Base-by-base conservation (phyloP, 257 asterid species). In the Solanum okadae region DNA sequence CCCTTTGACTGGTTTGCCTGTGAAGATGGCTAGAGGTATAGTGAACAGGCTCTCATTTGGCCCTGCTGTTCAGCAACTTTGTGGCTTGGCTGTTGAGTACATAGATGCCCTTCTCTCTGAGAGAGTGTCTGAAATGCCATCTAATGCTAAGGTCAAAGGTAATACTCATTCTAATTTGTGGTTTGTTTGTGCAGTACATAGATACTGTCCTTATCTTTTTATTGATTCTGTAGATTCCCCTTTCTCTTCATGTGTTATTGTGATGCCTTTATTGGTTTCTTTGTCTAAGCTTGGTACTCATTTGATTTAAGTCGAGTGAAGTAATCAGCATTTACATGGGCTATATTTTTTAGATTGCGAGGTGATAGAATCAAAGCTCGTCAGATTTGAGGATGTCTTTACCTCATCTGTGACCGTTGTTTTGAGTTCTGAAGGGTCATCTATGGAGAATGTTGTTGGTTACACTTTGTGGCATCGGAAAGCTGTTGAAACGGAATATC, bases 1-100 rank as follows among this genome's bases (percentile, higher is more conserved):
- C 10, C 98, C 96, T 38, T 90, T 96, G 75, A 95, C 99, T 29
- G 99, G 98, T 89, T 92, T 94, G 87, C 99, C 98, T 10, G 96
- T 95, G 44, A 97, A 95, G 93, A 97, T 86, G 88, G 99, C 98
- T n/a, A 91, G 99, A 88, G 98, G 99, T 73, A 97, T 97, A 44
- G 99, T 97, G 77, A 97, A 97, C 92, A 92, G 98, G 94, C 97
- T 97, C 82, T 94, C 98, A 10, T 95, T 95, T 1, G 98, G 98
- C 85, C 94, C 95, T 2, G 96, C 94, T 90, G 94, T 97, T 92
- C 98, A 95, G 94, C 89, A 90, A 78, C 93, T 95, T 6, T 97
- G 99, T 87, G 90, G 94, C 90, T 89, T 90, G 68, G 98, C 98
- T 20, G 86, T 96, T 37, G 96, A 94, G 86, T 92, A 94, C 72